These are phyloP conservation scores for Vaccinium macrocarpon DNA, from an alignment of 148 eudicot species.

Conservation along the genomic window DNA sequence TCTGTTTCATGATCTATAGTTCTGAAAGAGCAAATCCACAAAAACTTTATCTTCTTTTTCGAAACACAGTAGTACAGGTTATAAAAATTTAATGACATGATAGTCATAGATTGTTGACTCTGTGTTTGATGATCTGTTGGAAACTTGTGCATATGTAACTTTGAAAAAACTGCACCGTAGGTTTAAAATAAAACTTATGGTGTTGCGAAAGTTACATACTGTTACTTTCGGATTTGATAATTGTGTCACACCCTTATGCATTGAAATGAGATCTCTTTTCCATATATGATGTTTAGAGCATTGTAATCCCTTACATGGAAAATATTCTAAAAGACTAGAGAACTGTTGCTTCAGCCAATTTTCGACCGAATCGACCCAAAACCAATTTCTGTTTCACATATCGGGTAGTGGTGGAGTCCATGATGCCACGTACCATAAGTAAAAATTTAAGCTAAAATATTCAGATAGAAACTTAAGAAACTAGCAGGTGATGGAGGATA, in stretches of 20 bases:
- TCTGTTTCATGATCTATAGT: background rate
- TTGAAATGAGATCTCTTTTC: too few species aligned
- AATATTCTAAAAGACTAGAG: too few species aligned
- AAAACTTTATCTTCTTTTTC: background rate
- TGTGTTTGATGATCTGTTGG: background rate
- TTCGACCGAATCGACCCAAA: too few species aligned
- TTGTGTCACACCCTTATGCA: too few species aligned
- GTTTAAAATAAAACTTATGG: too few species aligned
- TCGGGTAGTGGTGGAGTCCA: too few species aligned
- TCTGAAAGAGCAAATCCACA: background rate
- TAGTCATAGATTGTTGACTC: background rate
- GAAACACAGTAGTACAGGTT: background rate
- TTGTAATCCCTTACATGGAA: too few species aligned
- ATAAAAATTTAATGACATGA: background rate
- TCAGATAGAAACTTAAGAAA: background rate
- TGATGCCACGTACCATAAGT: background rate
- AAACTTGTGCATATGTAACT: background rate
- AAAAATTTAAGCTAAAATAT: background rate
- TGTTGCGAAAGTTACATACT: background rate
- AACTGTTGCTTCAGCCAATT: too few species aligned
- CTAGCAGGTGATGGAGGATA: background rate
- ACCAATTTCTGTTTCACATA: too few species aligned
- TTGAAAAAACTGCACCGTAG: background rate
- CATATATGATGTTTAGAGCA: too few species aligned
- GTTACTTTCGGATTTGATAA: too few species aligned